Conservation (phyloP, 139 green algal species). For the Chlorella ohadii region DNA sequence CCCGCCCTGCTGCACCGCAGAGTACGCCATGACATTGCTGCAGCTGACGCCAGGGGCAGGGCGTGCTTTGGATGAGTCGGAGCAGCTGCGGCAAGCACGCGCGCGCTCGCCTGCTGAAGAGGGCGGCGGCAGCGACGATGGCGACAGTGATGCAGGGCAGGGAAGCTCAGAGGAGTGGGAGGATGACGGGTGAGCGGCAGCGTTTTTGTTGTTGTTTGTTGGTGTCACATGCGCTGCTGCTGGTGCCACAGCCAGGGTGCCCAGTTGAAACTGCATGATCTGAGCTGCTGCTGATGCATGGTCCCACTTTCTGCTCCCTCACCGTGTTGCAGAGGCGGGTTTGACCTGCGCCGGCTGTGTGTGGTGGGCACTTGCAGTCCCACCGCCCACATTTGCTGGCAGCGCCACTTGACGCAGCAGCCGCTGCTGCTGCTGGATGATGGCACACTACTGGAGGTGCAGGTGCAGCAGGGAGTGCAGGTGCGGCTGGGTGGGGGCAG, state of each 20-base stretch:
- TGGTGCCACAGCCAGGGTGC: too few relatives aligned
- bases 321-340: conserved; percentile 2
- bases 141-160: not conserved
- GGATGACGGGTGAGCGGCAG: conserved; percentile 6
- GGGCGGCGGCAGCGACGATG: not conserved
- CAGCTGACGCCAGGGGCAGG: not conserved
- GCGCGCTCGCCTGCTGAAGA: not conserved
- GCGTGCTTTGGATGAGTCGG: not conserved
- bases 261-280: too few relatives aligned
- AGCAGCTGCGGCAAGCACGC: not conserved
- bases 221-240: too few relatives aligned
- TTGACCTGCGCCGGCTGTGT: conserved; percentile 10
- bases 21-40: conserved; percentile 1
- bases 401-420: conserved; percentile 16
- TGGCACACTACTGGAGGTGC: conserved; percentile 12
- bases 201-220: too few relatives aligned
- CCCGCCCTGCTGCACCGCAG: not conserved
- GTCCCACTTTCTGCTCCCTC: too few relatives aligned
- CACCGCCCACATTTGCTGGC: conserved; percentile 30
- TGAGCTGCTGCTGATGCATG: too few relatives aligned
- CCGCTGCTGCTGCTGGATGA: conserved; percentile 29
- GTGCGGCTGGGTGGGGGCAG: not conserved
- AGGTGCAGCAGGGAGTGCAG: conserved; percentile 3
- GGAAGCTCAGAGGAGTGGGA: not conserved
- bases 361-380: not conserved